Base-by-base conservation (phyloP, 768 basidiomycete genomes). In the Exidia glandulosa region DNA sequence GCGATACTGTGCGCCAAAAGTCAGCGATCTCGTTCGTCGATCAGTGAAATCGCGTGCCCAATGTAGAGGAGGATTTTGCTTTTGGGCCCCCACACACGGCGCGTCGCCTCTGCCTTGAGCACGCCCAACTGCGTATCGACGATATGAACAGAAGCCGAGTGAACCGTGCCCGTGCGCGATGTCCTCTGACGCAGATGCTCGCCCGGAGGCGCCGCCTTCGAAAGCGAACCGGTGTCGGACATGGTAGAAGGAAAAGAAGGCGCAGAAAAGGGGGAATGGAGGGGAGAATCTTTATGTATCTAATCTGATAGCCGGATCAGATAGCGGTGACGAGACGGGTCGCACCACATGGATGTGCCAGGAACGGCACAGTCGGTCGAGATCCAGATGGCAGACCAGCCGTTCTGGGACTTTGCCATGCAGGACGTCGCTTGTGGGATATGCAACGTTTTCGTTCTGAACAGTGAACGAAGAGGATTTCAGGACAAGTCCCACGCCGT, bases 1-100 rank as follows among this genome's bases (percentile, higher is more conserved):
- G 76, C 86, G 60, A 89, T 70, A 57, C 84, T 74, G 30, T 14
- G 25, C 9, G 25, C 12, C 12, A 6, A n/a, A 27, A 54, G 30
- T n/a, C 50, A 31, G 50, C 9, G 25, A 6, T 10, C 7, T 54
- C 27, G 25, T 27, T 45, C 50, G 25, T 19, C 12, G 19, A 54
- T 23, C 30, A 25, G 16, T 13, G 50, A 54, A 12, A n/a, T n/a
- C n/a, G n/a, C 25, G 50, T 27, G 30, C 50, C 50, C 50, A 14
- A 54, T 6, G 25, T 54, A 54, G 25, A 54, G 50, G 50, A 54
- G 30, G 50, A 54, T 54, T 32, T 54, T 54, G 27, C 27, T 29
- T 31, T 25, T 54, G 16, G 50, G 50, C 25, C 50, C 50, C 50
- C 50, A 54, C 6, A 54, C 50, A 9, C 50, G 50, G 19, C 50